Percentiles rank a stretch among this genome's conserved stretches.
These are phyloP conservation scores for Penicillium samsonianum DNA, from an alignment of 495 filamentous ascomycete species.

Conservation along the genomic window DNA sequence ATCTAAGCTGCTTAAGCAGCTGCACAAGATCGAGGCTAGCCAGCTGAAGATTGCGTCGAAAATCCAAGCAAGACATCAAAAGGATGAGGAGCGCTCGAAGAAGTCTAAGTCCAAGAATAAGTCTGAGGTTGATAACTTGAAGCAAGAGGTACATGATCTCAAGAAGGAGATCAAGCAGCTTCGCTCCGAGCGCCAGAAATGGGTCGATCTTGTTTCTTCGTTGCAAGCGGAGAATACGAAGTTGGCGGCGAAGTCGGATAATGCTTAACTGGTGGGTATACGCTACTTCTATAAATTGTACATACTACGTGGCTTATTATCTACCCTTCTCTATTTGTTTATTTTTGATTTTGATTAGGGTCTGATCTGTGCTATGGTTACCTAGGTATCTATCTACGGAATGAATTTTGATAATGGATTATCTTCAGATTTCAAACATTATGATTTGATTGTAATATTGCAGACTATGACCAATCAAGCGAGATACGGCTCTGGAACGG, in stretches of 20 bases:
- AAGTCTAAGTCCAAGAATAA: conserved; percentile 47
- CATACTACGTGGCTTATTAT: background rate
- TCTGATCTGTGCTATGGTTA: background rate
- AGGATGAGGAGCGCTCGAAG: conserved; percentile 61
- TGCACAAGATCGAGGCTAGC: conserved; percentile 40
- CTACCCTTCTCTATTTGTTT: background rate
- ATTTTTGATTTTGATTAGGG: background rate
- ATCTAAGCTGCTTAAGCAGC: conserved; percentile 40
- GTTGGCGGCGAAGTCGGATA: conserved; percentile 30
- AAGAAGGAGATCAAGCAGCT: conserved; percentile 59
- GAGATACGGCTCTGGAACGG: background rate
- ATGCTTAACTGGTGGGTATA: background rate
- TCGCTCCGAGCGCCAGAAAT: conserved; percentile 59
- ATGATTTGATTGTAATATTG: background rate
- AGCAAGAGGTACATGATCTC: conserved; percentile 56
- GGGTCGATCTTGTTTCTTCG: conserved; percentile 61
- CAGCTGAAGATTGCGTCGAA: conserved; percentile 47
- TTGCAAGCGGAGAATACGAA: conserved; percentile 66
- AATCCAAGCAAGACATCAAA: conserved; percentile 49
- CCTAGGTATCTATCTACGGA: background rate
- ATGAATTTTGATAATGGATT: background rate
- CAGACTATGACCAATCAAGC: background rate
- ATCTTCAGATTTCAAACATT: background rate
- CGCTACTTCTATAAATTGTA: background rate
- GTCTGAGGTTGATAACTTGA: conserved; percentile 49